These are phyloP conservation scores for Aspergillus indologenus DNA, from an alignment of 495 filamentous ascomycete genomes.

Conservation along the genomic window DNA sequence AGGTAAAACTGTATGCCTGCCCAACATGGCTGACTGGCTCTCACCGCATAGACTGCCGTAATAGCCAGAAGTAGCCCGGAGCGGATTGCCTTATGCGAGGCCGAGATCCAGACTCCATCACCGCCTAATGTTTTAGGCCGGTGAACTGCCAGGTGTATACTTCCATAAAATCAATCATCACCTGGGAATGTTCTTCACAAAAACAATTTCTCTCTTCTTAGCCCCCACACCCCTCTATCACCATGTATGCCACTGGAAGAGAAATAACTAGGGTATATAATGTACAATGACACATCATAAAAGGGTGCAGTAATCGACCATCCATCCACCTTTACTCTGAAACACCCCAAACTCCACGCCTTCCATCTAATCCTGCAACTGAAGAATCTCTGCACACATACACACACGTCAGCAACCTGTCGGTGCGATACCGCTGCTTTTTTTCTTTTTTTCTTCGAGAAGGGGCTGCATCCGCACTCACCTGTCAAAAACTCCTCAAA, in stretches of 20 bases:
- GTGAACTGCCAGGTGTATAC: no score
- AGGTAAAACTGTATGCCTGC: background rate
- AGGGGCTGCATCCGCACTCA: constrained; percentile 23
- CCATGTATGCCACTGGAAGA: background rate
- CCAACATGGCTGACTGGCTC: background rate
- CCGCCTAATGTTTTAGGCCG: no score
- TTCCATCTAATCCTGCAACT: constrained; percentile 36
- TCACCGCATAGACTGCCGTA: no score
- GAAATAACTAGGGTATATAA: background rate
- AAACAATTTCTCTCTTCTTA: background rate
- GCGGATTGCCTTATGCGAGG: no score
- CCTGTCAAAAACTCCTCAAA: constrained; percentile 79
- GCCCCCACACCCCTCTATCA: background rate
- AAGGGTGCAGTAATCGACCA: background rate
- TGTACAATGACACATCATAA: background rate
- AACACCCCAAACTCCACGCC: no score
- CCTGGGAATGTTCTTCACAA: background rate
- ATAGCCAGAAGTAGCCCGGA: no score
- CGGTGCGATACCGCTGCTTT: no score
- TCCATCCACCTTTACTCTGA: no score
- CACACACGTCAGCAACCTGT: background rate
- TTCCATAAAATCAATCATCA: no score
- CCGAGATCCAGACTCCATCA: background rate
- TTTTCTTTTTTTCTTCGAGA: no score
- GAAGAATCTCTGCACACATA: constrained; percentile 36